These are phyloP conservation scores for Thalassiosira delicatula DNA, from an alignment of 352 stramenopile species.

Conservation along the genomic window DNA sequence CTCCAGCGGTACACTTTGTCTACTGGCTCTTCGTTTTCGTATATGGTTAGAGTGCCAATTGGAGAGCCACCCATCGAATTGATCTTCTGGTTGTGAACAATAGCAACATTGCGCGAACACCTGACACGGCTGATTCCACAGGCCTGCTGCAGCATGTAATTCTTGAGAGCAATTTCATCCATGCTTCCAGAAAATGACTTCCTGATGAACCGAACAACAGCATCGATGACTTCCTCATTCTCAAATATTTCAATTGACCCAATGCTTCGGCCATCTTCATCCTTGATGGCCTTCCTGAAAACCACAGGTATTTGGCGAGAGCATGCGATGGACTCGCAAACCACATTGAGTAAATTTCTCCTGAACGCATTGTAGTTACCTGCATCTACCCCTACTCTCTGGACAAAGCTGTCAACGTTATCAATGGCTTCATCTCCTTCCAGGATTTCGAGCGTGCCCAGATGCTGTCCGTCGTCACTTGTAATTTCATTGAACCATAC, in stretches of 20 bases:
- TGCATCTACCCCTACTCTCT: slow-evolving; percentile 31
- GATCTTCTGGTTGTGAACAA: slow-evolving; percentile 52
- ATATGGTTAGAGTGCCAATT: slow-evolving; percentile 58
- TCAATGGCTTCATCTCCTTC: slow-evolving; percentile 56
- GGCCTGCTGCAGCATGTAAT: slow-evolving; percentile 64
- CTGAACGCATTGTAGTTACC: slow-evolving; percentile 27
- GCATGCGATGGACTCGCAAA: slow-evolving; percentile 57
- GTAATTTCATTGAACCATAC: slow-evolving; percentile 56
- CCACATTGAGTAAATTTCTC: slow-evolving; percentile 50
- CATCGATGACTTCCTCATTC: slow-evolving; percentile 70
- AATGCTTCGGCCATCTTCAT: slow-evolving; percentile 44
- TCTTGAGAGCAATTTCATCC: slow-evolving; percentile 64
- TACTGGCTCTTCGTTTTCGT: slow-evolving; percentile 65
- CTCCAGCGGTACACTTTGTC: slow-evolving; percentile 62
- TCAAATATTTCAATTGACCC: slow-evolving; percentile 62
- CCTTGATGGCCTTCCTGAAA: slow-evolving; percentile 60
- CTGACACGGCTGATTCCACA: slow-evolving; percentile 46
- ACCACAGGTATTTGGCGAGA: slow-evolving; percentile 46
- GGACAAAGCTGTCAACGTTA: slow-evolving; percentile 54
- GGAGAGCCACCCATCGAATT: slow-evolving; percentile 30
- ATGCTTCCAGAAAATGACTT: slow-evolving; percentile 40
- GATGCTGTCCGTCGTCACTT: slow-evolving; percentile 19
- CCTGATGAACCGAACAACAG: slow-evolving; percentile 56
- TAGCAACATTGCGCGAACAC: slow-evolving; percentile 60
- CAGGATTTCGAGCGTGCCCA: slow-evolving; percentile 59